Evolutionary conservation across 2,329 filamentous ascomycete genomes (phyloP), one percentile per base, ranked within the genome.

Genomic region (Trichoderma atrobrunneum): DNA sequence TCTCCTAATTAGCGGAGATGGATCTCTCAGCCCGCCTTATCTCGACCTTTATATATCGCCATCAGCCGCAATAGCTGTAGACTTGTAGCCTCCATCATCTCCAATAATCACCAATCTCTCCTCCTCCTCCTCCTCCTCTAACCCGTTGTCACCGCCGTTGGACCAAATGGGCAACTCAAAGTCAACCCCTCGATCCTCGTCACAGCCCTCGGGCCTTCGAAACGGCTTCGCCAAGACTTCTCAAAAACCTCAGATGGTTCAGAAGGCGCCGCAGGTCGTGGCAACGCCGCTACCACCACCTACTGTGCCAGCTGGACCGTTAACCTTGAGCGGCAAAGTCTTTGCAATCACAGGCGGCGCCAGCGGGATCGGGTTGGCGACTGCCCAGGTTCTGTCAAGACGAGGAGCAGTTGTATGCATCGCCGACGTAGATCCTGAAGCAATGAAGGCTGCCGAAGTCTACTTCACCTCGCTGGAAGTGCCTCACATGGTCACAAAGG

Each of bases 301-400:
- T 6, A 6, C 54, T 30, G 57, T 39, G 8, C 16, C 56, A 26
- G 34, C n/a, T 26, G 67, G 65, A 5, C 61, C 32, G 14, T 21
- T 57, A 36, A n/a, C 60, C 8, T 16, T 72, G 67, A 65, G 70
- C 28, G 78, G 76, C 28, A 75, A 78, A 51, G 79, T 81, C 5
- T 80, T 76, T 64, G 78, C 77, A 69, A 74, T 81, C 54, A 81
- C 79, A 5, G 80, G 80, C 43, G 80, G 78, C 18, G 78, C 78
- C 26, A 79, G 78, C 59, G 80, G 84, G 18, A 85, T 85, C 72
- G 83, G 83, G 1, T 76, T 82, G 26, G 82, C 82, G 2, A 81
- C 83, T 2, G 80, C 82, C 26, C 79, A 81, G 70, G 76, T 81
- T n/a, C 77, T 85, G 21, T 77, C 80, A 3, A 72, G 73, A 48